Evolutionary conservation across 2,329 filamentous ascomycete species (phyloP), one percentile per base, ranked within the genome.

Genomic region (Dactylellina parvicollis): DNA sequence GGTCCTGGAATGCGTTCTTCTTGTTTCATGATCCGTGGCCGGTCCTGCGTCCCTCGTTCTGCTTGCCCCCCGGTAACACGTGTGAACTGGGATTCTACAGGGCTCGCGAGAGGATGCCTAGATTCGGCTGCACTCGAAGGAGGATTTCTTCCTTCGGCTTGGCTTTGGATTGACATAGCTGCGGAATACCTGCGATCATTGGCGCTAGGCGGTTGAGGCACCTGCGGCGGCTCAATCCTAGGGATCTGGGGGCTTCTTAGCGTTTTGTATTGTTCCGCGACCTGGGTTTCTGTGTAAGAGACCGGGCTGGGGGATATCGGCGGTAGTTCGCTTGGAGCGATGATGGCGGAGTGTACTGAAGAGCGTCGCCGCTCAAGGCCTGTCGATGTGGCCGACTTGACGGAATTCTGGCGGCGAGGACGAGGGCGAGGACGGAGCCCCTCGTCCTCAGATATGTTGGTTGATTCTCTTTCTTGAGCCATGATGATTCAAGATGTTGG

Each of bases 241-340:
- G 46, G 38, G 1, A 30, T 24, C 20, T 40, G 16, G 12, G 30
- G 16, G 4, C 30, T 55, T 0, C 16, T 47, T 32, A 55, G 32
- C 14, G 54, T n/a, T 8, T 56, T 56, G 34, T 36, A 42, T 12
- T 40, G 34, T 8, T 67, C 62, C 20, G 38, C 10, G n/a, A 18
- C 62, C 18, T 67, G 62, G 36, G 52, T 67, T 52, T 67, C 62
- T n/a, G 54, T 67, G 20, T 67, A 59, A 40, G 42, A 67, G 14
- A 67, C 34, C 12, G 55, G 55, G 38, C 64, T 61, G 30, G 64
- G 47, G 10, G 55, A 22, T 54, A 60, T 69, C 4, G 64, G 55
- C 16, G 62, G 62, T 1, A 67, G 54, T 44, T 67, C 62, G 34
- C 30, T 59, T 4, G 54, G 18, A 28, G 24, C 20, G 8, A 61